These are phyloP conservation scores for Prunus yedoensis DNA, from an alignment of 331 rosid genomes.

Conservation along the genomic window DNA sequence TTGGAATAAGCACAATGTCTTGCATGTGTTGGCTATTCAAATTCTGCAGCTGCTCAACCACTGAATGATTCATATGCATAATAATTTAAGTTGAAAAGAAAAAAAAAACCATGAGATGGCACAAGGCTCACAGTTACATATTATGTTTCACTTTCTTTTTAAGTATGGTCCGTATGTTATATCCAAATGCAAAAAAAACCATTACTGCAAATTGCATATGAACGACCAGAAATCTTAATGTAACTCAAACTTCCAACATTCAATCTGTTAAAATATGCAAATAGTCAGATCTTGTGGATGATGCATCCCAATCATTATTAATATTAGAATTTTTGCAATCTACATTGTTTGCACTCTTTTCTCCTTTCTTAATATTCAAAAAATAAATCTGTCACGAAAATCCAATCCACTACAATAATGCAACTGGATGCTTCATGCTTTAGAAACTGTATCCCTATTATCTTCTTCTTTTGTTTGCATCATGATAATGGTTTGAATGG, in stretches of 20 bases:
- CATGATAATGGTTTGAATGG: neutral
- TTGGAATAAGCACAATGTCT: conserved; percentile 3
- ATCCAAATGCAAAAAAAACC: conserved; percentile 2
- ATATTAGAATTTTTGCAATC: neutral
- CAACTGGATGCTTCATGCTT: conserved; percentile 15
- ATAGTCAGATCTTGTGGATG: neutral
- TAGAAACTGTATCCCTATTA: neutral
- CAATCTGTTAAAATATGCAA: neutral
- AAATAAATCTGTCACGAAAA: neutral
- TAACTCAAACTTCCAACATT: neutral
- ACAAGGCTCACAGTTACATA: neutral
- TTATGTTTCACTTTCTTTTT: neutral
- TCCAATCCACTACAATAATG: conserved; percentile 2
- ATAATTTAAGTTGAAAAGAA: neutral
- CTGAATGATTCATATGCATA: neutral
- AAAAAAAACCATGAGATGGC: neutral
- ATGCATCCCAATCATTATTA: neutral
- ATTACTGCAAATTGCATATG: neutral
- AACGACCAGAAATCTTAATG: conserved; percentile 1
- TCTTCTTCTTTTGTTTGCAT: neutral
- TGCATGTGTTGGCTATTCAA: conserved; percentile 2
- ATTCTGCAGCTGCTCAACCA: neutral
- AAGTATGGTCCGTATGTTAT: neutral
- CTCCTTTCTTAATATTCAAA: neutral
- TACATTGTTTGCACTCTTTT: neutral